Base-by-base conservation (phyloP, 2,329 filamentous ascomycete species). In the Ceratocystis destructans region DNA sequence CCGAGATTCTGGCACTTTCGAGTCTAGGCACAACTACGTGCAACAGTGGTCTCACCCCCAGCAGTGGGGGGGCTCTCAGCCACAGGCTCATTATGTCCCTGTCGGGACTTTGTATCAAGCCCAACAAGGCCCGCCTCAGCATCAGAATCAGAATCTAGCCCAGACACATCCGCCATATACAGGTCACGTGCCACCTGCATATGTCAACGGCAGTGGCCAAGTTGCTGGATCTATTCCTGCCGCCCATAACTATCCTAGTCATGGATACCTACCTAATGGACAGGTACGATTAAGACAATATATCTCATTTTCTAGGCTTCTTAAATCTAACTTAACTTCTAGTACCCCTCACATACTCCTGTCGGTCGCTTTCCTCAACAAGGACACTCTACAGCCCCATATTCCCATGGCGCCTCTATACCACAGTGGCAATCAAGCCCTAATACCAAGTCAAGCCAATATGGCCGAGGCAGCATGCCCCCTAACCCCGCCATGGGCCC, bases 1-100 rank as follows among this genome's bases (percentile, higher is more conserved):
- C 53, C 79, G 83, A 69, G 84, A 87, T 71, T 84, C 83, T 0
- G 84, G 86, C 70, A 81, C 79, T 69, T 87, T 87, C 69, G 85
- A 87, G 71, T 83, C 83, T 10, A 79, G 85, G 64, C 83, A 84
- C 67, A 85, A 88, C 67, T 92, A 89, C 73, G 83, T 84, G n/a
- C 79, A 84, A 3, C 87, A 84, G 72, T 88, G 84, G 74, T 80
- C 81, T 25, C 77, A 78, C 69, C 80, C 83, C 68, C 82, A 84
- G 70, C 76, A 81, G 3, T 87, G 84, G 84, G 37, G 37, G 3
- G 77, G 80, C 10, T 74, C 81, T 20, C 74, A 79, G 61, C 78
- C 81, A 28, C 72, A 73, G 48, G 78, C 81, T 25, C 72, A 73
- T 45, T 86, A 82, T 71, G 75, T 79, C 22, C 76, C 81, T n/a